Evolutionary conservation across 2,329 filamentous ascomycete genomes (phyloP).

Genomic region (Ascosphaera apis): DNA sequence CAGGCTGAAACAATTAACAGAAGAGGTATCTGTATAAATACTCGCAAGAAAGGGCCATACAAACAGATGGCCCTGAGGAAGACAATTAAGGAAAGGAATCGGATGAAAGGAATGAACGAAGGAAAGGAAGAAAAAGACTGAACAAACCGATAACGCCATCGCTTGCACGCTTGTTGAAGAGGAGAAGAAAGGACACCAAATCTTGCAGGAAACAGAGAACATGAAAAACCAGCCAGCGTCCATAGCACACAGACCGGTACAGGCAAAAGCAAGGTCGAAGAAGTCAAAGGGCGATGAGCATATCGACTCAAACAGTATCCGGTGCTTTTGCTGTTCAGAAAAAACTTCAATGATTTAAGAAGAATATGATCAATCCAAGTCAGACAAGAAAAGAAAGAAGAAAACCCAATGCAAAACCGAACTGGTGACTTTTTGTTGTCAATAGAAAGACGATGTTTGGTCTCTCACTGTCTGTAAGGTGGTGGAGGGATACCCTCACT

Average conservation of each 20-base stretch:
- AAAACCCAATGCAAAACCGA: too few relatives aligned
- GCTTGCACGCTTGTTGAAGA: neutral
- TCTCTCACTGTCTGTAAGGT: slow-evolving; percentile 20
- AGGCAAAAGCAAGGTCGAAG: slow-evolving; percentile 1
- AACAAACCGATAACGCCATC: neutral
- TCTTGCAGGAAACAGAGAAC: slow-evolving; percentile 1
- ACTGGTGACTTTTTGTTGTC: too few relatives aligned
- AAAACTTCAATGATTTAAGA: neutral
- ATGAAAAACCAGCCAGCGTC: neutral
- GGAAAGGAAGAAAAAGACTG: neutral
- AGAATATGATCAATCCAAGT: slow-evolving; percentile 1
- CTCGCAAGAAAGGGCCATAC: neutral
- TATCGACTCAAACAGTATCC: neutral
- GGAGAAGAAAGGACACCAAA: slow-evolving; percentile 2
- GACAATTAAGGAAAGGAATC: neutral
- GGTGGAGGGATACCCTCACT: slow-evolving; percentile 18
- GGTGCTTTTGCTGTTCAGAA: slow-evolving; percentile 1
- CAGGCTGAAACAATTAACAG: too few relatives aligned
- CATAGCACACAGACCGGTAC: neutral
- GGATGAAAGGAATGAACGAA: neutral
- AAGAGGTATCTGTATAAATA: too few relatives aligned
- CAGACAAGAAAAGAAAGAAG: too few relatives aligned
- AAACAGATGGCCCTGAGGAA: too few relatives aligned
- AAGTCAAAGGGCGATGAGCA: slow-evolving; percentile 2
- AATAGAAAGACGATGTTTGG: too few relatives aligned